Evolutionary conservation across 306 rosid species (phyloP).

Genomic region (Datisca glomerata): DNA sequence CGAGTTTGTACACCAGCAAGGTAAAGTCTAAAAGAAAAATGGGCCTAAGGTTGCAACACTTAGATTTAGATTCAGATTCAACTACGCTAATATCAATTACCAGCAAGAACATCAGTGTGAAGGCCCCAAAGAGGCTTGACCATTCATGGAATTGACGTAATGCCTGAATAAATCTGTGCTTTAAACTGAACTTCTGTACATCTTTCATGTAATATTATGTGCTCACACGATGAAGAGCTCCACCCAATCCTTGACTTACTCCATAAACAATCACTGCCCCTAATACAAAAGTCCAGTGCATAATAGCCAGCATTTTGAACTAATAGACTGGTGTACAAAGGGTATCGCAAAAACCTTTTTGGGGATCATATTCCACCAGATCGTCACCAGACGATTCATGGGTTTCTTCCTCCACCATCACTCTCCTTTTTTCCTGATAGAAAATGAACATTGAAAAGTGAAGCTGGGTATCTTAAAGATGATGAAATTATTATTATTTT

Average conservation of each 20-base stretch:
- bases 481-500: too few relatives aligned
- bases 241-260: conserved; percentile 85
- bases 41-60: too few relatives aligned
- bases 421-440: too few relatives aligned
- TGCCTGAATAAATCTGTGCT: conserved; percentile 78
- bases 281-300: conserved; percentile 89
- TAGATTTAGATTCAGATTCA: too few relatives aligned
- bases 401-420: conserved; percentile 56
- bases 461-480: too few relatives aligned
- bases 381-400: conserved; percentile 16
- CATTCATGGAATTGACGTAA: conserved; percentile 85
- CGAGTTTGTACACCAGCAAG: too few relatives aligned
- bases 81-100: too few relatives aligned
- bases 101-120: conserved; percentile 84
- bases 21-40: too few relatives aligned
- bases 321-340: conserved; percentile 37
- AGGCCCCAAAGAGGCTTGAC: conserved; percentile 97
- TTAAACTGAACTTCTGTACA: conserved; percentile 92
- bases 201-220: conserved; percentile 92
- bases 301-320: conserved; percentile 51
- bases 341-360: conserved; percentile 23
- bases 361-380: conserved; percentile 22
- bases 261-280: conserved; percentile 78
- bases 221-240: conserved; percentile 57
- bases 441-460: too few relatives aligned